Evolutionary conservation across 805 yeast genomes (phyloP).

Genomic region (Lachancea thermotolerans): DNA sequence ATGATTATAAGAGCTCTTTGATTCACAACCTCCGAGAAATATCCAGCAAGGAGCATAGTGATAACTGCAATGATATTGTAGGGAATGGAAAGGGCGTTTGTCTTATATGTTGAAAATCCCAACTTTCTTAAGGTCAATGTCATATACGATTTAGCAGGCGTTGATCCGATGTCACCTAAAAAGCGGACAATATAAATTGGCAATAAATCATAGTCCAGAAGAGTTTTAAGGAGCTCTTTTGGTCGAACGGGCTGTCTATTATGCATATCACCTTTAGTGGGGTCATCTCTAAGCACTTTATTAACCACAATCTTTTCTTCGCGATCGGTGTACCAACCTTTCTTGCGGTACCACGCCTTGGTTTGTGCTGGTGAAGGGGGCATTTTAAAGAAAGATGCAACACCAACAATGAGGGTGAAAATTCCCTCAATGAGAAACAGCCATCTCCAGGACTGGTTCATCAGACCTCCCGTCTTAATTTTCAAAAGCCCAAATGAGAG

Average conservation of each 20-base stretch:
- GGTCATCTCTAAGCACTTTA: constrained; percentile 56
- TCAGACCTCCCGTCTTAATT: constrained; percentile 41
- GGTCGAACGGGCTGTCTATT: constrained; percentile 47
- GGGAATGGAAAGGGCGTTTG: constrained; percentile 49
- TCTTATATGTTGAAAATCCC: constrained; percentile 47
- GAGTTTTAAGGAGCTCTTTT: constrained; percentile 34
- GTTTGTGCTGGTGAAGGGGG: constrained; percentile 54
- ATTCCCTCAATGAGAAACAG: constrained; percentile 59
- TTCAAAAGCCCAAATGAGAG: constrained; percentile 50
- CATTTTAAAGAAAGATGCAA: constrained; percentile 42
- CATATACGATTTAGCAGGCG: constrained; percentile 36
- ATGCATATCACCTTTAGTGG: constrained; percentile 61
- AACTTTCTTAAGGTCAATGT: constrained; percentile 41
- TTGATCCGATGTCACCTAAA: constrained; percentile 34
- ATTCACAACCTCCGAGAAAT: constrained; percentile 32
- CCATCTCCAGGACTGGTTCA: constrained; percentile 57
- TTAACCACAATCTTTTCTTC: constrained; percentile 56
- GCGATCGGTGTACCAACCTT: constrained; percentile 48
- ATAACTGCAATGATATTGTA: constrained; percentile 36
- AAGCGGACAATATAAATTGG: constrained; percentile 48
- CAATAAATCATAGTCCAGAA: constrained; percentile 49
- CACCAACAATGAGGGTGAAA: constrained; percentile 49
- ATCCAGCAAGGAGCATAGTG: constrained; percentile 32
- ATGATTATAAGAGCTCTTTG: constrained; percentile 26
- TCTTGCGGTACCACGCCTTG: constrained; percentile 40